Evolutionary conservation across 129 eudicot species (phyloP).

Genomic region (Smallanthus sonchifolius): DNA sequence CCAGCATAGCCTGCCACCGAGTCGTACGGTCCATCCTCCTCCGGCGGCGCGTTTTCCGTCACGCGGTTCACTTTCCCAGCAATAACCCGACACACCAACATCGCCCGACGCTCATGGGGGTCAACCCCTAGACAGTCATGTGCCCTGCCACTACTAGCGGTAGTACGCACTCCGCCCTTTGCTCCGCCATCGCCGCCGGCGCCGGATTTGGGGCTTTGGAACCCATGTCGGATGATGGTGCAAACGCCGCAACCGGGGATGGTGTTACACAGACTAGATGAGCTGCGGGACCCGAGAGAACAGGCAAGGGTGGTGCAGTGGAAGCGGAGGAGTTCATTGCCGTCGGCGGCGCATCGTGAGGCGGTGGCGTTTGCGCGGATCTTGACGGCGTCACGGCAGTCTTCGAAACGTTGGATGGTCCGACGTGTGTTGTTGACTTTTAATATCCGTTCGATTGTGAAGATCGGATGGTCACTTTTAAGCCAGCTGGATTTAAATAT

Average conservation of each 20-base stretch:
- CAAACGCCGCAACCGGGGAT: conserved; percentile 69
- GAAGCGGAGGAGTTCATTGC: conserved; percentile 95
- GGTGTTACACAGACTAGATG: conserved; percentile 65
- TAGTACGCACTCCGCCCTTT: conserved; percentile 60
- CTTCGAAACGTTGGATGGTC: conserved; percentile 76
- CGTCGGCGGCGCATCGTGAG: conserved; percentile 87
- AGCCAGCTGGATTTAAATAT: conserved; percentile 97
- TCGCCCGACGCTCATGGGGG: conserved; percentile 52
- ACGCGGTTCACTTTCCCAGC: conserved; percentile 65
- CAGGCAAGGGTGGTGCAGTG: conserved; percentile 77
- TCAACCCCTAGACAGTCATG: conserved; percentile 55
- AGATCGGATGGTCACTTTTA: conserved; percentile 58
- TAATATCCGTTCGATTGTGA: conserved; percentile 77
- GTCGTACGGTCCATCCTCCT: conserved; percentile 59
- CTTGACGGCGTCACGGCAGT: conserved; percentile 74
- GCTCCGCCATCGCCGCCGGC: conserved; percentile 24
- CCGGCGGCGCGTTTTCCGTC: conserved; percentile 33
- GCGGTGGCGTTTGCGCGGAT: conserved; percentile 50
- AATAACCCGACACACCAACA: conserved; percentile 90
- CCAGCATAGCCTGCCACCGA: conserved; percentile 74
- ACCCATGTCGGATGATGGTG: conserved; percentile 68
- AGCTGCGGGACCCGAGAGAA: conserved; percentile 63
- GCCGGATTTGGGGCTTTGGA: conserved; percentile 31
- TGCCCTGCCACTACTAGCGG: conserved; percentile 88
- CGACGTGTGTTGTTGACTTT: conserved; percentile 77